phyloP scores from a whole-genome alignment of 805 yeast species.

The Yarrowia keelungensis region DNA sequence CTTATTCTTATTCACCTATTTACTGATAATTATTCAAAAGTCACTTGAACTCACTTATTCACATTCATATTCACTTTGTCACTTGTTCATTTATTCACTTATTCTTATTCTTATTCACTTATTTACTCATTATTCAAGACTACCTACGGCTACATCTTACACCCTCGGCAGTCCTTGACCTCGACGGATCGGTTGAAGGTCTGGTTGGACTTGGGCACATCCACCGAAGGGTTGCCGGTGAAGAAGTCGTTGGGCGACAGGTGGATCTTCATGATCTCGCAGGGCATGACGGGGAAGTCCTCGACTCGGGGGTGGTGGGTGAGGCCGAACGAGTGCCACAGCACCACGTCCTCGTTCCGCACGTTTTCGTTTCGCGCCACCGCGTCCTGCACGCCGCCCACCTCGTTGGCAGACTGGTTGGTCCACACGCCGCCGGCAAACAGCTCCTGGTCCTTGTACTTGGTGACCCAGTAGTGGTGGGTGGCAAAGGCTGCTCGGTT shows the following conservation, averaged over 20 bases:
- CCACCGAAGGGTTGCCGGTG: slow-evolving; percentile 77
- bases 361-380: slow-evolving; percentile 65
- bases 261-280: slow-evolving; percentile 72
- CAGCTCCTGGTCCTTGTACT: slow-evolving; percentile 72
- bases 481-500: slow-evolving; percentile 80
- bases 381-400: slow-evolving; percentile 76
- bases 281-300: slow-evolving; percentile 92
- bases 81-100: too few species aligned
- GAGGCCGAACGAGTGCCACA: slow-evolving; percentile 83
- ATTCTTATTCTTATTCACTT: too few species aligned
- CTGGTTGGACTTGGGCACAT: slow-evolving; percentile 74
- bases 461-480: slow-evolving; percentile 82
- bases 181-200: slow-evolving; percentile 66
- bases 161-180: slow-evolving; percentile 44
- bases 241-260: slow-evolving; percentile 78
- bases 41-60: too few species aligned
- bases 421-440: slow-evolving; percentile 88
- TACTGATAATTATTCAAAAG: too few species aligned
- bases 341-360: slow-evolving; percentile 76
- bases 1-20: too few species aligned
- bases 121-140: too few species aligned
- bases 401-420: slow-evolving; percentile 75
- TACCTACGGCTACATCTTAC: slow-evolving; percentile 40
- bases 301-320: slow-evolving; percentile 84
- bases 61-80: too few species aligned